Evolutionary conservation across 139 green algal genomes (phyloP).

Genomic region (Chlamydomonas urium): DNA sequence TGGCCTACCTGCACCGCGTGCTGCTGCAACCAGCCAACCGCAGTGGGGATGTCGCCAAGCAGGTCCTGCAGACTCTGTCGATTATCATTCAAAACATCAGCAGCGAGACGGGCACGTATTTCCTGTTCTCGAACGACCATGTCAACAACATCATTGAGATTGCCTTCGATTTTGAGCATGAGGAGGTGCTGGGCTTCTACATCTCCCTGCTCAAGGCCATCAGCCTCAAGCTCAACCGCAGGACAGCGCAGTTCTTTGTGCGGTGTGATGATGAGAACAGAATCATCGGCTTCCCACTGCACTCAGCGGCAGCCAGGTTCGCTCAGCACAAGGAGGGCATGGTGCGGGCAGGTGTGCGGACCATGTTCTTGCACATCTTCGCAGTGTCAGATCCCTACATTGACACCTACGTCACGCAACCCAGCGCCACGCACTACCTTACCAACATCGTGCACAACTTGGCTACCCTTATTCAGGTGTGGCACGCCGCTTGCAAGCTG

Average conservation of each 20-base stretch:
- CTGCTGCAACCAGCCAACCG: constrained; percentile 72
- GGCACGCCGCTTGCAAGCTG: neutral
- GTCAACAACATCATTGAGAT: constrained; percentile 92
- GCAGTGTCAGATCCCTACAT: constrained; percentile 70
- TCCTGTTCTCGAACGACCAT: constrained; percentile 96
- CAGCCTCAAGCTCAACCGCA: constrained; percentile 81
- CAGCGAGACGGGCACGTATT: constrained; percentile 84
- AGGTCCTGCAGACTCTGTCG: constrained; percentile 83
- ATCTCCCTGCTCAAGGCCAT: constrained; percentile 97
- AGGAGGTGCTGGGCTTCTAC: constrained; percentile 96
- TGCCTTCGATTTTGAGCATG: constrained; percentile 92
- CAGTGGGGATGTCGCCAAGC: constrained; percentile 54
- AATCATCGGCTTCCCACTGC: constrained; percentile 78
- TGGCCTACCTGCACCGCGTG: constrained; percentile 83
- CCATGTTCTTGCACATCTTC: constrained; percentile 93
- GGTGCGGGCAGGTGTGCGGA: constrained; percentile 93
- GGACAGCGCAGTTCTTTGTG: constrained; percentile 94
- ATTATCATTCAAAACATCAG: constrained; percentile 97
- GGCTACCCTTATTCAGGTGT: neutral
- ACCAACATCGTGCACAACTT: constrained; percentile 34
- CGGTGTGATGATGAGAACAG: no score
- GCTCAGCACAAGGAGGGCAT: constrained; percentile 90
- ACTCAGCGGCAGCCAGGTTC: constrained; percentile 88
- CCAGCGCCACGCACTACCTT: constrained; percentile 61
- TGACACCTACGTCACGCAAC: constrained; percentile 56